A percentile compares a stretch with the other conserved stretches of the same genome.
Conservation (phyloP, 441 rosid species). For the Biscutella laevigata region DNA sequence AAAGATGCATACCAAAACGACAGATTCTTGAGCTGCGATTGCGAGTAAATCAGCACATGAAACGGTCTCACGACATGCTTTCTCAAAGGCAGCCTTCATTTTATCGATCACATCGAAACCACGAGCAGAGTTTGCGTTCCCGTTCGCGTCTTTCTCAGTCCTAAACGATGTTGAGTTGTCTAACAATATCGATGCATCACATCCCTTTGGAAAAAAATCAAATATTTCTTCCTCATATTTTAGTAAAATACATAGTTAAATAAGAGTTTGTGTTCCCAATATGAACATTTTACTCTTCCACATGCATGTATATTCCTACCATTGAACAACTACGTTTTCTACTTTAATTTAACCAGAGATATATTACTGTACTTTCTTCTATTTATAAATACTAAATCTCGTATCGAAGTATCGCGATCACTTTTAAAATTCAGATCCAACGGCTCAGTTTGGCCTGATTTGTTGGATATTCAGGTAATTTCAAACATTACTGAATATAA, state of each 20-base stretch:
- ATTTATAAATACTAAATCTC: no score
- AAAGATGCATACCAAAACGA: conserved; percentile 28
- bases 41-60: conserved; percentile 51
- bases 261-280: no score
- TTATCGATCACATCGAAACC: conserved; percentile 32
- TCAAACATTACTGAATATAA: no score
- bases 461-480: no score
- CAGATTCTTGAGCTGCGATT: conserved; percentile 35
- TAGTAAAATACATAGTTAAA: background rate
- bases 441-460: no score
- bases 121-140: conserved; percentile 21
- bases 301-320: no score
- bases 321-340: no score
- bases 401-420: no score
- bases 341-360: no score
- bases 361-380: no score
- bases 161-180: conserved; percentile 38
- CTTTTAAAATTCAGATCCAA: no score
- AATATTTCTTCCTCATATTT: background rate
- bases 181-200: conserved; percentile 64
- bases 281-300: no score
- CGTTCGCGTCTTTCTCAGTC: conserved; percentile 40
- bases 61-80: conserved; percentile 30
- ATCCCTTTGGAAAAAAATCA: conserved; percentile 34
- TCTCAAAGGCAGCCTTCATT: conserved; percentile 40